A percentile compares a stretch with the other conserved stretches of the same genome.
Evolutionary conservation across 2,329 filamentous ascomycete species (phyloP).

Genomic region (Parascedosporium putredinis): DNA sequence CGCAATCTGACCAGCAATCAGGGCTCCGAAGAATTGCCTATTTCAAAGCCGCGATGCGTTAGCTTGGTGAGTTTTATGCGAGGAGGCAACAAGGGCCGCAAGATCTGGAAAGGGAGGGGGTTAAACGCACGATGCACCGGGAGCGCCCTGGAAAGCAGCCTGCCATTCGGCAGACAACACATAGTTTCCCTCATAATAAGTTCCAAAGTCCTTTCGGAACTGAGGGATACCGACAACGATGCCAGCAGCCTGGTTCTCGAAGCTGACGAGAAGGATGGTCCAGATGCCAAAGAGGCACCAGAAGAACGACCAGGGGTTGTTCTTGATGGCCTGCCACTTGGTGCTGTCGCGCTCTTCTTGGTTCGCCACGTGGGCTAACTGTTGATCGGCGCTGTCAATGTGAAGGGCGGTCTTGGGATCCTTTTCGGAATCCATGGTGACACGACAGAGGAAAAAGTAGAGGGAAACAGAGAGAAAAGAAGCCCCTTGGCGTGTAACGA

Average conservation of each 20-base stretch:
- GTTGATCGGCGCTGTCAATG: not conserved
- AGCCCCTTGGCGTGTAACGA: too few species aligned
- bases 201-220: not conserved
- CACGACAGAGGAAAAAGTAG: too few species aligned
- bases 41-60: too few species aligned
- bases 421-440: not conserved
- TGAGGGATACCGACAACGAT: not conserved
- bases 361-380: not conserved
- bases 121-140: not conserved
- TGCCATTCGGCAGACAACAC: not conserved
- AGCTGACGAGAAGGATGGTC: not conserved
- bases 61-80: too few species aligned
- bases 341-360: not conserved
- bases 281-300: not conserved
- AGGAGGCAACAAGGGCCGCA: too few species aligned
- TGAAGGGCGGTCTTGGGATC: not conserved
- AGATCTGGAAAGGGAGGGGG: not conserved
- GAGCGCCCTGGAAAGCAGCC: not conserved
- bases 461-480: too few species aligned
- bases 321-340: not conserved
- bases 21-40: constrained; percentile 16
- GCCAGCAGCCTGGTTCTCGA: not conserved
- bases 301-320: not conserved
- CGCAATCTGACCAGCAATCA: constrained; percentile 23
- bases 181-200: not conserved